Base-by-base conservation (phyloP, 805 yeast genomes). In the Candida dajiaensis region DNA sequence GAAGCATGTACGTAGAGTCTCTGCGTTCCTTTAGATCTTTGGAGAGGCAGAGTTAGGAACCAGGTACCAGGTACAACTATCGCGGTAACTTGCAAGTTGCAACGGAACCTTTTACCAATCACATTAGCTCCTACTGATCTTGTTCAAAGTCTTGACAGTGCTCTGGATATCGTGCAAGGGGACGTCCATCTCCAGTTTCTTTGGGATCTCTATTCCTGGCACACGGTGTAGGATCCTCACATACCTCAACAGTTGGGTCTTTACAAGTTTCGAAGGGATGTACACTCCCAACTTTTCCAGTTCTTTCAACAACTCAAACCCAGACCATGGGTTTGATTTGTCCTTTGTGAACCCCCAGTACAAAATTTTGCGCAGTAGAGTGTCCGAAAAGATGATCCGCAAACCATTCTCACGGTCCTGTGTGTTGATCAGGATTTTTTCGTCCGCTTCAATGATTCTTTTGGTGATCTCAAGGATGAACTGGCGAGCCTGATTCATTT, bases 301-400 rank as follows among this genome's bases (percentile, higher is more conserved):
- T 20, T 46, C 40, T 38, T 52, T 50, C 3, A 61, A 25, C 15
- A 56, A 25, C 19, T 50, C 50, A 11, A 56, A 48, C 4, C 58
- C 58, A 37, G 38, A n/a, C 64, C 63, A 61, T 7, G 56, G 62
- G 23, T 52, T 46, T 3, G 49, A 51, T 15, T 16, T 46, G 8
- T 44, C 37, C 39, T 45, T 53, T 2, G 47, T 38, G 33, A 60
- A 59, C 6, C 62, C 57, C 46, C 48, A 41, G 19, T 51, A 50
- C 6, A 61, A 26, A 2, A 59, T 43, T 23, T 45, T 50, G 21
- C 50, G 43, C 10, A 54, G 18, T 13, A 54, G 18, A 4, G 38
- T 31, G 12, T 52, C 54, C 11, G 49, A 48, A 31, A 59, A 59
- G 2, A 55, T 41, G 13, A 49, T 49, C n/a, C 52, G 40, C 22